Percentiles rank a stretch among this genome's conserved stretches.
Evolutionary conservation across 371 early-diverging fungal species (phyloP).

Genomic region (Catenaria anguillulae): DNA sequence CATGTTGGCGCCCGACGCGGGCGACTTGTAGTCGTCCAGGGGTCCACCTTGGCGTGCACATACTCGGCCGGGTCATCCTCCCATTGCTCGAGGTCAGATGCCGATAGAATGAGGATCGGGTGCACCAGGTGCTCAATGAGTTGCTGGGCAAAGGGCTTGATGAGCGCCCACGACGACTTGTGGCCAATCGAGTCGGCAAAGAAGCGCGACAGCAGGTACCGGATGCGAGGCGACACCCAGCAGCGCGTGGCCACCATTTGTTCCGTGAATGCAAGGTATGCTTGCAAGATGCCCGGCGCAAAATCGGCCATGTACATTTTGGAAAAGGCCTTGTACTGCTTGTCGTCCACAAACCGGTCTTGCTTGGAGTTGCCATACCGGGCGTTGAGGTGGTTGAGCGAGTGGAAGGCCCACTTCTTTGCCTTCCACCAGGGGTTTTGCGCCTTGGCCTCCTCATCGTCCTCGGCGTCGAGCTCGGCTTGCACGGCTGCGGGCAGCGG

Average conservation of each 20-base stretch:
- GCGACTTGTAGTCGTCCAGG: slow-evolving; percentile 62
- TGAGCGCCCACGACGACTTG: slow-evolving; percentile 67
- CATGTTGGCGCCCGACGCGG: slow-evolving; percentile 45
- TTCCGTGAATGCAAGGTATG: slow-evolving; percentile 63
- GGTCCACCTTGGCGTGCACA: slow-evolving; percentile 62
- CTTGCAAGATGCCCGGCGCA: slow-evolving; percentile 64
- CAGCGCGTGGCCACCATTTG: slow-evolving; percentile 41
- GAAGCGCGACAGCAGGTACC: slow-evolving; percentile 13
- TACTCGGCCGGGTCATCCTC: slow-evolving; percentile 78
- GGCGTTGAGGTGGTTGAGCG: slow-evolving; percentile 59
- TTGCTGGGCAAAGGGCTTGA: slow-evolving; percentile 62
- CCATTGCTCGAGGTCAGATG: slow-evolving; percentile 75
- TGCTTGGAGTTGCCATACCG: slow-evolving; percentile 15
- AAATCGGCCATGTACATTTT: slow-evolving; percentile 61
- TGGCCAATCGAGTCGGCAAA: slow-evolving; percentile 49
- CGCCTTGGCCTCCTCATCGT: slow-evolving; percentile 48
- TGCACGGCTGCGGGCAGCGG: slow-evolving; percentile 33
- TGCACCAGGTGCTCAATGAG: slow-evolving; percentile 69
- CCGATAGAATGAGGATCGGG: slow-evolving; percentile 70
- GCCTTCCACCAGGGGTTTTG: slow-evolving; percentile 69
- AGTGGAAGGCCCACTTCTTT: slow-evolving; percentile 82
- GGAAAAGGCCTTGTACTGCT: slow-evolving; percentile 54
- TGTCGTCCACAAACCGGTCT: slow-evolving; percentile 11
- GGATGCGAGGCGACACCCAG: slow-evolving; percentile 21
- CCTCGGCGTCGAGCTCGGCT: slow-evolving; percentile 25